phyloP scores from a whole-genome alignment of 164 flowering plant genomes.

The Taxillus chinensis region DNA sequence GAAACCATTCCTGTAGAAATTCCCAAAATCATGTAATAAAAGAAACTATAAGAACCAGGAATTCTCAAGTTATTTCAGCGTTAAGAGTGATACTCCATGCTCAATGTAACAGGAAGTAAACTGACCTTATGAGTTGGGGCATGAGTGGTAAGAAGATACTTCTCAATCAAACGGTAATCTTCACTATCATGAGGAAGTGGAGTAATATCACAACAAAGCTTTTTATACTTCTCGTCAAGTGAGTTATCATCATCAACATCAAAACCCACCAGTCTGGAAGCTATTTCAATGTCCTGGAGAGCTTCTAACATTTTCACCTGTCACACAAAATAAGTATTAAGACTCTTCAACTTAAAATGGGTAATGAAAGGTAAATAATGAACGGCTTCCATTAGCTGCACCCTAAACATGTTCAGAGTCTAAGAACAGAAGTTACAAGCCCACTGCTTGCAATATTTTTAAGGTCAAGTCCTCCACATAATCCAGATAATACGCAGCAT shows the following conservation, averaged over 20 bases:
- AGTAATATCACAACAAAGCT: slow-evolving; percentile 53
- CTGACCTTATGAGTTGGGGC: slow-evolving; percentile 92
- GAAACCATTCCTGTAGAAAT: slow-evolving; percentile 66
- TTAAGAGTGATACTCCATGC: background rate
- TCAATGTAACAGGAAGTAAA: slow-evolving; percentile 6
- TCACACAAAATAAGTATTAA: slow-evolving; percentile 1
- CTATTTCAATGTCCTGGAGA: slow-evolving; percentile 93
- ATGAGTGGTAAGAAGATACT: slow-evolving; percentile 81
- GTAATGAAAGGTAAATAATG: no score
- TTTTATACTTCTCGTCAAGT: slow-evolving; percentile 78
- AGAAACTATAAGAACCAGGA: background rate
- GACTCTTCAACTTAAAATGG: background rate
- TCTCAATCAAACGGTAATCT: slow-evolving; percentile 65
- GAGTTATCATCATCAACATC: slow-evolving; percentile 66
- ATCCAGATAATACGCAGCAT: no score
- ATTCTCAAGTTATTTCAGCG: background rate
- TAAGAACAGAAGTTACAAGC: no score
- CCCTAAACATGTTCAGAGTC: no score
- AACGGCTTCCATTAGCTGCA: no score
- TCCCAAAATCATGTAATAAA: background rate
- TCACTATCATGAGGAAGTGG: slow-evolving; percentile 77
- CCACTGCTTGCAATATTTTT: no score
- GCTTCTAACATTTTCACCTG: slow-evolving; percentile 98
- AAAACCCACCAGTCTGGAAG: slow-evolving; percentile 88
- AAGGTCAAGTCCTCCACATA: no score